Percentiles rank a stretch among this genome's conserved stretches.
Conservation (phyloP, 306 rosid genomes). For the Aeschynomene evenia region DNA sequence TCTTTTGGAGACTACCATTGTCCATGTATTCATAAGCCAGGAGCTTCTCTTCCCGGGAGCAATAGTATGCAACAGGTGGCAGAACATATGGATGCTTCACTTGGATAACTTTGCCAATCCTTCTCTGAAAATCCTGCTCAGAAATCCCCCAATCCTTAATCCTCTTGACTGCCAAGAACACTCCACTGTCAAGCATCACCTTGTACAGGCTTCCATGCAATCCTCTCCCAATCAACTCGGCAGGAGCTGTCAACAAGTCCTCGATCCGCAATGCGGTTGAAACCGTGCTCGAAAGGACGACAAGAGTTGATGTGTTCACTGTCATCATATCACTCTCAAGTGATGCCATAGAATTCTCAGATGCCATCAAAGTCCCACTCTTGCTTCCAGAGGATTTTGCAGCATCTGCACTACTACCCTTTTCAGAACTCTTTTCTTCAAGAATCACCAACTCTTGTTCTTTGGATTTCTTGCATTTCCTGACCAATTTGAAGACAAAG, state of each 20-base stretch:
- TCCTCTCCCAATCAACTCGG: constrained; percentile 56
- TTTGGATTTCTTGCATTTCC: constrained; percentile 11
- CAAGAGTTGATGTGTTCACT: constrained; percentile 31
- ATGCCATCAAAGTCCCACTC: constrained; percentile 14
- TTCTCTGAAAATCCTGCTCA: constrained; percentile 34
- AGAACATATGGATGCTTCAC: constrained; percentile 44
- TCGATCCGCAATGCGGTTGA: constrained; percentile 34
- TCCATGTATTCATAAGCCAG: constrained; percentile 53
- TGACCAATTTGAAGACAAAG: constrained; percentile 7
- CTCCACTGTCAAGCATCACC: constrained; percentile 45
- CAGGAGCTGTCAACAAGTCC: constrained; percentile 58
- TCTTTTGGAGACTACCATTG: constrained; percentile 54
- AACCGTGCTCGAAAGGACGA: constrained; percentile 32
- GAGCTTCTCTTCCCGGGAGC: constrained; percentile 58
- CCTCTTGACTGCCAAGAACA: constrained; percentile 56
- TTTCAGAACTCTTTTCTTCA: constrained; percentile 2
- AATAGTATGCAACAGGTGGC: constrained; percentile 49
- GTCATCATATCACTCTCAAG: constrained; percentile 29
- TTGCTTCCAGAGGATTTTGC: constrained; percentile 32
- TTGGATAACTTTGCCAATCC: constrained; percentile 40
- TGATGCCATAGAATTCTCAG: constrained; percentile 46
- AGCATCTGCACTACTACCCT: constrained; percentile 14
- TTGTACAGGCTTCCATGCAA: constrained; percentile 56
- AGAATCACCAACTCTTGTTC: not conserved
- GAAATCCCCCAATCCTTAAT: constrained; percentile 52